Base-by-base conservation (phyloP, 2,329 filamentous ascomycete species). In the Xylaria sp. region DNA sequence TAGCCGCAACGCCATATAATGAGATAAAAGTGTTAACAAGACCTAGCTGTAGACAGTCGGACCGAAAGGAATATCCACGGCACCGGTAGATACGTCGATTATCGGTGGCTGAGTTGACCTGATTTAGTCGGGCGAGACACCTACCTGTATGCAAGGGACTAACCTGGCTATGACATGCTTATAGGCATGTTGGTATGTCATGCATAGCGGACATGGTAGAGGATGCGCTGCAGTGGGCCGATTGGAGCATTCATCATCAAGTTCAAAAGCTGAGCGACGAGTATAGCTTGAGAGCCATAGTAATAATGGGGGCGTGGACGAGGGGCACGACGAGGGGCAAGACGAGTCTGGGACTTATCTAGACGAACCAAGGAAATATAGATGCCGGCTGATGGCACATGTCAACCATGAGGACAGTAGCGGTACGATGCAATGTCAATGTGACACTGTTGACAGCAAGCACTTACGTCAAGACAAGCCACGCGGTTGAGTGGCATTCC, bases 401-500 rank as follows among this genome's bases (percentile, higher is more conserved):
- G 51, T 25, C 45, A 52, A 57, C 40, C 51, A 56, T 28, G 50
- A 55, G 35, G 37, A 38, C 49, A 17, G 35, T 47, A 23, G 33
- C 55, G 45, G 45, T 23, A 47, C 42, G 47, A 51, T 57, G 58
- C 54, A 52, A 35, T 43, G 54, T 31, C 50, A 55, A 19, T 55
- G 54, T 25, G 45, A 59, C 62, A 11, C 40, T 40, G 28, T 15
- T 45, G 17, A 49, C 23, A 54, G 35, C 46, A 53, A 55, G 49
- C 21, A 43, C 46, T 56, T 9, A 5, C 4, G 28, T 57, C 38
- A 56, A 63, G 63, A 65, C 59, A 65, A 51, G 63, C 63, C 63
- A 65, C 63, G 63, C 63, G 63, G 45, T 65, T 28, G 47, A 49
- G 62, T 66, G 55, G 46, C 51, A 61, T 64, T 57, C 61, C 55